Evolutionary conservation across 2,329 filamentous ascomycete genomes (phyloP), one percentile per base, ranked within the genome.

Genomic region (Myriangium duriaei): DNA sequence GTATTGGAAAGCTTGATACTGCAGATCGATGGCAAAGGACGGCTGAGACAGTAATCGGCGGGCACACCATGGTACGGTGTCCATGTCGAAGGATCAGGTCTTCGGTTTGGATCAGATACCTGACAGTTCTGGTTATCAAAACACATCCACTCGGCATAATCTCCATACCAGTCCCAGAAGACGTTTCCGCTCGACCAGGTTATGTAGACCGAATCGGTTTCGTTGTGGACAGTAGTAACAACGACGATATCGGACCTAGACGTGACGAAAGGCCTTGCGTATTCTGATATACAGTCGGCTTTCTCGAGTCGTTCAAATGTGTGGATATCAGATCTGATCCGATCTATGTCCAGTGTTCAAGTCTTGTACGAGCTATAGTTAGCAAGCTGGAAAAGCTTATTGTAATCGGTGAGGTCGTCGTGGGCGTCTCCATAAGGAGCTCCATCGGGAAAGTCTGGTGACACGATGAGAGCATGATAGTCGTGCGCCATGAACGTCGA

Each of bases 401-500:
- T n/a, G n/a, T n/a, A n/a, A n/a, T n/a, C n/a, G n/a, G n/a, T n/a
- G n/a, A n/a, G n/a, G n/a, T n/a, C n/a, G n/a, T n/a, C n/a, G n/a
- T n/a, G n/a, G n/a, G n/a, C n/a, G n/a, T n/a, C n/a, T 12, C n/a
- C 17, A 15, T 28, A 41, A 5, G 19, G 16, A n/a, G 21, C 32
- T 4, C 39, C 40, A 18, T 13, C 7, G 4, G 38, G 2, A 28
- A 43, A 44, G 33, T 42, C 34, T 11, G 34, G 29, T 4, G 41
- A 49, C 16, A 41, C 45, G 9, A 45, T 14, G 19, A 39, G 35
- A 5, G 38, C 30, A 9, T 37, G n/a, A 39, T 49, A 51, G n/a
- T 44, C 13, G 35, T 51, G 50, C 10, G 46, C 39, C 14, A 42
- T 42, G 5, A 48, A 32, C 0, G 42, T 45, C 18, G 51, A 52